Evolutionary conservation across 2,329 filamentous ascomycete species (phyloP), one percentile per base, ranked within the genome.

Genomic region (Rugonectria rugulosa): DNA sequence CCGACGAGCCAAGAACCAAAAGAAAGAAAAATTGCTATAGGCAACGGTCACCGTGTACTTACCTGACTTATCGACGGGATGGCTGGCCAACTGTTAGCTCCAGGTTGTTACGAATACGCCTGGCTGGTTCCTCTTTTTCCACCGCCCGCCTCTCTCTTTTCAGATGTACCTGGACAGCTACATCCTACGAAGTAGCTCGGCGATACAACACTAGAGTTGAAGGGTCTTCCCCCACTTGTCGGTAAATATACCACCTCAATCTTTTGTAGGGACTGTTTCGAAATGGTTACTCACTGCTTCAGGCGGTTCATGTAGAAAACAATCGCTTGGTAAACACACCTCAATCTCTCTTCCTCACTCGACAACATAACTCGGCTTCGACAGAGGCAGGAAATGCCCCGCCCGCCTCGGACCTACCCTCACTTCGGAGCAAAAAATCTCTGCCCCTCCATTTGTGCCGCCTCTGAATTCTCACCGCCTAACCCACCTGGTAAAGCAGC

Each of bases 391-490:
- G 2, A 47, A 47, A 11, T 20, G 36, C 46, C 46, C 46, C 46
- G 46, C 46, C 37, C 38, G 14, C 47, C 31, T 29, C 27, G 31
- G 21, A 32, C 29, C 41, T 53, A n/a, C n/a, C 24, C 15, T 36
- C 32, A 36, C n/a, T 29, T 37, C 34, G 44, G 44, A 47, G 36
- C 24, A 58, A 63, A 70, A 67, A 67, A 62, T 70, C 12, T 11
- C 66, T 68, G 60, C 64, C 64, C 68, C 65, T 67, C 63, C 62
- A 68, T 67, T 64, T 66, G 60, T 62, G 51, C 51, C 51, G 44
- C 29, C 9, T 27, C n/a, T 20, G 15, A 52, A 36, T 58, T 38
- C 60, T 67, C 67, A 68, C 64, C 67, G 60, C 64, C 66, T 63
- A 60, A 45, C 54, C 43, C 58, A 60, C 29, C 48, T 31, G 21